A percentile compares a stretch with the other conserved stretches of the same genome.
These are phyloP conservation scores for Phialemonium atrogriseum DNA, from an alignment of 2,329 filamentous ascomycete species.

Conservation along the genomic window DNA sequence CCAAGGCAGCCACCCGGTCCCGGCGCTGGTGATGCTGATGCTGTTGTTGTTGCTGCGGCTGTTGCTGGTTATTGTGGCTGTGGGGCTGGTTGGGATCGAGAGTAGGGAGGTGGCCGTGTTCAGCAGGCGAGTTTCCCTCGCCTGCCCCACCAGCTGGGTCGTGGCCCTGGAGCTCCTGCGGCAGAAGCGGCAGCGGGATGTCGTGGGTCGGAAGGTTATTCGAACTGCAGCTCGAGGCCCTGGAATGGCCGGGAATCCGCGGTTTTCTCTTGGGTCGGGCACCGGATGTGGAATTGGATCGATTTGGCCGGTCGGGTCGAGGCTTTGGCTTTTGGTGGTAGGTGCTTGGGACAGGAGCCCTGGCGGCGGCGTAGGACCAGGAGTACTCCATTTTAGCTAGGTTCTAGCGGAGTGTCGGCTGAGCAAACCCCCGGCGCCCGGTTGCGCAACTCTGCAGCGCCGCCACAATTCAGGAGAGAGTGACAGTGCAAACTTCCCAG, in stretches of 20 bases:
- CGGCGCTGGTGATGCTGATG: slow-evolving; percentile 1
- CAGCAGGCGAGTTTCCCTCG: not conserved
- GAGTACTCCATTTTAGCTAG: slow-evolving; percentile 20
- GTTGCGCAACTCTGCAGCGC: too few species aligned
- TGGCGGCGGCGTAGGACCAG: slow-evolving; percentile 17
- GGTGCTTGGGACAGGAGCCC: slow-evolving; percentile 15
- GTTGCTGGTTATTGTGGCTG: slow-evolving; percentile 1
- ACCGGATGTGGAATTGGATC: slow-evolving; percentile 18
- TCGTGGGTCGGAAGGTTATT: slow-evolving; percentile 15
- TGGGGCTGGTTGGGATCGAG: not conserved
- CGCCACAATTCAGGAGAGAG: too few species aligned
- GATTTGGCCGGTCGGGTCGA: slow-evolving; percentile 13
- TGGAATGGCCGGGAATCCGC: slow-evolving; percentile 18
- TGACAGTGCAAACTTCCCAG: too few species aligned
- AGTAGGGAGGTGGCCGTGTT: slow-evolving; percentile 3
- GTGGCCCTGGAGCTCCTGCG: not conserved
- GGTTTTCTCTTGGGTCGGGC: slow-evolving; percentile 12
- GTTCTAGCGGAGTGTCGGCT: not conserved
- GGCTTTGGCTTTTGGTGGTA: too few species aligned
- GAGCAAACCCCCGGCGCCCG: too few species aligned
- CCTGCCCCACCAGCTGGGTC: not conserved
- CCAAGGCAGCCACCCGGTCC: slow-evolving; percentile 14
- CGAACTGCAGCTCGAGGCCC: slow-evolving; percentile 23
- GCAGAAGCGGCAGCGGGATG: not conserved
- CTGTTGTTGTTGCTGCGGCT: slow-evolving; percentile 3